A percentile compares a stretch with the other conserved stretches of the same genome.
Conservation (phyloP, 1,139 yeast species). For the Diutina ranongensis region DNA sequence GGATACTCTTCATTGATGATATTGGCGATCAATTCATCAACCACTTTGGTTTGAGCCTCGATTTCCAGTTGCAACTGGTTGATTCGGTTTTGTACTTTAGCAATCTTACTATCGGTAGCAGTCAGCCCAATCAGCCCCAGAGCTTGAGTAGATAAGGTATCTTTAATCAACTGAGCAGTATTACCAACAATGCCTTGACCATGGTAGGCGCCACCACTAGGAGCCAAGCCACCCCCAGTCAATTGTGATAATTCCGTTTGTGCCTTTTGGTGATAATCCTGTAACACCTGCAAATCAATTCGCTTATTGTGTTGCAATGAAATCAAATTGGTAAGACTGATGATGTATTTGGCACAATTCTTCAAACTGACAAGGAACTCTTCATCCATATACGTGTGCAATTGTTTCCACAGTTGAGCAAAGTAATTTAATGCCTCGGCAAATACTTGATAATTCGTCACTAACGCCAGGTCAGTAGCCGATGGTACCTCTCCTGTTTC, state of each 20-base stretch:
- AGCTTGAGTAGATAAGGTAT: slow-evolving; percentile 35
- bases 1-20: slow-evolving; percentile 74
- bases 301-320: slow-evolving; percentile 86
- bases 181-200: slow-evolving; percentile 29
- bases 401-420: slow-evolving; percentile 27
- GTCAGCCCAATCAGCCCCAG: slow-evolving; percentile 31
- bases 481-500: slow-evolving; percentile 9
- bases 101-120: slow-evolving; percentile 24
- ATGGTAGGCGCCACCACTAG: slow-evolving; percentile 9
- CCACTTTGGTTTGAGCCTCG: slow-evolving; percentile 35
- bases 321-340: slow-evolving; percentile 61
- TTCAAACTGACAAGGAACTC: slow-evolving; percentile 73
- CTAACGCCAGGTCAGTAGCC: slow-evolving; percentile 9
- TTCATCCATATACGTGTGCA: slow-evolving; percentile 59
- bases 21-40: slow-evolving; percentile 51
- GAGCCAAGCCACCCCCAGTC: slow-evolving; percentile 34
- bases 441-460: slow-evolving; percentile 25
- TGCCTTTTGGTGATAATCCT: slow-evolving; percentile 66
- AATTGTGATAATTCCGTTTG: slow-evolving; percentile 52
- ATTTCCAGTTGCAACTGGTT: slow-evolving; percentile 40
- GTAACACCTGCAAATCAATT: slow-evolving; percentile 77
- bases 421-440: slow-evolving; percentile 40
- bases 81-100: slow-evolving; percentile 22
- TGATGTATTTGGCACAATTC: slow-evolving; percentile 80
- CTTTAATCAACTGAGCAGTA: slow-evolving; percentile 35